Evolutionary conservation across 257 asterid species (phyloP), one percentile per base, ranked within the genome.

Genomic region (Cynanchum wilfordii): DNA sequence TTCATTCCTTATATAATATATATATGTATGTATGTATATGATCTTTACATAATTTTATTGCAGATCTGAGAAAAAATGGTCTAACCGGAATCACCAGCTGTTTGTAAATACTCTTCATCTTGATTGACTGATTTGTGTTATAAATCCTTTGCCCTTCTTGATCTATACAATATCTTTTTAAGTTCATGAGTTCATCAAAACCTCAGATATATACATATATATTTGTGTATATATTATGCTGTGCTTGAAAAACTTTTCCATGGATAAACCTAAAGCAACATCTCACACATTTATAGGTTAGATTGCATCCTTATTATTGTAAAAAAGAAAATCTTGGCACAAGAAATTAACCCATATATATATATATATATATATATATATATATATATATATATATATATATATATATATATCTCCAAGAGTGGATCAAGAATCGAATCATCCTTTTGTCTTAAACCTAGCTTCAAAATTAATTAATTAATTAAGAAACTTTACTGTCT

Each of bases 21-120:
- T 2, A 38, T 38, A 38, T 38, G 11, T 42, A 42, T 42, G 2
- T 42, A 42, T 8, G 2, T 42, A 42, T 54, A 19, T 65, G 66
- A 65, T 72, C n/a, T 71, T 66, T 63, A 36, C 20, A 16, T 71
- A 30, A 40, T 65, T 72, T 71, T 24, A 15, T 72, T 77, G 62
- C 63, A 77, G 70, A 69, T 69, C 75, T 59, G 44, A 38, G 44
- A 38, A 7, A 49, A 51, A 54, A 25, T 50, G 7, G 4, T 52
- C 10, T 20, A 62, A 66, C 1, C 11, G 33, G 40, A 30, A 45
- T 63, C 52, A n/a, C 33, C 11, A 11, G 5, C 44, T 33, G 44
- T 62, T 49, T 73, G 65, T 47, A 29, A 6, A 49, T 33, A 33
- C 4, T 15, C 58, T 60, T 73, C 52, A 17, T 25, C 38, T 25